Evolutionary conservation across 148 eudicot species (phyloP), one percentile per base, ranked within the genome.

Genomic region (Camellia japonica): DNA sequence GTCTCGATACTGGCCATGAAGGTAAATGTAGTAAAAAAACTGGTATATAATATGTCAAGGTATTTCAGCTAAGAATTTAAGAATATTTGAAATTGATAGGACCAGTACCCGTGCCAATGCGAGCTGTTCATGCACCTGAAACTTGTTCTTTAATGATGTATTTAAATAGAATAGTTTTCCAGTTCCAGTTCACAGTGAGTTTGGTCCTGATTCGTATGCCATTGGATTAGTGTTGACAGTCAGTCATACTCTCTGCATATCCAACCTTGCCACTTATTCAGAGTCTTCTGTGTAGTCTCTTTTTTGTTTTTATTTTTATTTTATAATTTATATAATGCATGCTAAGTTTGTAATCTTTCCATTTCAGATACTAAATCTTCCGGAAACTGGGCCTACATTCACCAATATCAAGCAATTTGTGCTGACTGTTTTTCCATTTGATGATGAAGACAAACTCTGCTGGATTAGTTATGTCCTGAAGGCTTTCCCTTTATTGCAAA

Each of bases 391-490:
- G 1, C 77, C 68, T 43, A 44, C 78, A 73, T 82, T 73, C 66
- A 46, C 62, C 75, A 82, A 67, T 61, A 68, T 82, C 78, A 79
- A 79, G 81, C 74, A 78, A 23, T 78, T 82, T 71, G 78, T 66
- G 54, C 67, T 82, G 38, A 64, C 75, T 51, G 64, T 82, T 73
- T 82, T 52, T 54, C 82, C 83, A 6, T 83, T 83, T 74, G 55
- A 76, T 0, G 83, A 83, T 23, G 86, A 83, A 11, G 86, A 83
- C 68, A 63, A 81, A 20, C 80, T 83, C 67, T 44, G n/a, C 23
- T 83, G 83, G 86, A 70, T 63, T 41, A 76, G 44, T 59, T 83
- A 80, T 61, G 19, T 83, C 46, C 68, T 83, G 19, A 76, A 80
- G 80, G 77, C 80, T 54, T 80, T 76, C 51, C 83, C 86, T 44